Evolutionary conservation across 306 rosid genomes (phyloP), one percentile per base, ranked within the genome.

Genomic region (Cercis canadensis): DNA sequence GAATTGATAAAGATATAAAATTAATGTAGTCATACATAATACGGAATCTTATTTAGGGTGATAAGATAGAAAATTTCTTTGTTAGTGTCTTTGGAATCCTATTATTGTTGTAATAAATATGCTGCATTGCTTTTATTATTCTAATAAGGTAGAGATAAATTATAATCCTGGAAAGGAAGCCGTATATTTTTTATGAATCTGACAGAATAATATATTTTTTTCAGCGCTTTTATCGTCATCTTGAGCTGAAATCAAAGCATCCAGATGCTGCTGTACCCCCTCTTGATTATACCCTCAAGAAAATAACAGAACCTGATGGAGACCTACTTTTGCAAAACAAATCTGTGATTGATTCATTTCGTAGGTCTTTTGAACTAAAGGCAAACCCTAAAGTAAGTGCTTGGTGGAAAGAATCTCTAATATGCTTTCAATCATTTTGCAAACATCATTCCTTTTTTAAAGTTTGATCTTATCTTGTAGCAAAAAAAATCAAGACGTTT

Each of bases 171-270:
- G 29, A 24, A 24, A 24, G 29, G 3, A 24, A 24, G 29, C 29
- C 3, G 29, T 24, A 3, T 1, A 1, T 24, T 44, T 29, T 24
- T 52, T 47, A 70, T 69, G 52, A 77, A 65, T 44, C 45, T 74
- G 49, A 72, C 67, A 13, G 1, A 29, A 29, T 58, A 43, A 56
- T 53, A 24, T 63, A 17, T 58, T n/a, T 79, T 65, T 74, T 76
- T 66, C 89, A 92, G 98, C 96, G 96, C 36, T 92, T 92, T 45
- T 90, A 81, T 65, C 85, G 73, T 36, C 53, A 39, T 79, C 85
- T 90, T 12, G 96, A 92, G 78, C 70, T 90, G 81, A 90, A 88
- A 63, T 90, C 96, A n/a, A 86, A 89, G 86, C 79, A 85, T 54
- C 86, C 91, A 21, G 92, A 90, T 74, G 82, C 85, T 5, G 74